Evolutionary conservation across 163 green algal genomes (phyloP).

Genomic region (Coccomyxa subellipsoidea): DNA sequence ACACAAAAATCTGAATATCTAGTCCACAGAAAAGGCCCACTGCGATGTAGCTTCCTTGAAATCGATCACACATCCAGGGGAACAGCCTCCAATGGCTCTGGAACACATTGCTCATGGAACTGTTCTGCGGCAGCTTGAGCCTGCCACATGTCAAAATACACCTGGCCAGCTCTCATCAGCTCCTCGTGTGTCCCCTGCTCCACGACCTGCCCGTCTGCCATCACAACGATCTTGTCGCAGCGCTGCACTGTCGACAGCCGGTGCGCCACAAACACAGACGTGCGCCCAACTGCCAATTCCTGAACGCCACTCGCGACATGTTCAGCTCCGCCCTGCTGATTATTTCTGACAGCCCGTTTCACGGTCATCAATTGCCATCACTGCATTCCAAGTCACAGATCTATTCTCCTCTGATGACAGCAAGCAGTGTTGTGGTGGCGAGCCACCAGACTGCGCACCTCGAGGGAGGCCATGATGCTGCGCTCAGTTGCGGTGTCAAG

Average conservation of each 20-base stretch:
- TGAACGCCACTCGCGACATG: slow-evolving; percentile 66
- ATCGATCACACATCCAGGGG: neutral
- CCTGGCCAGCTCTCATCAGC: slow-evolving; percentile 48
- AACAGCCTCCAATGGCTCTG: neutral
- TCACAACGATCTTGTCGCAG: slow-evolving; percentile 64
- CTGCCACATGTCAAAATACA: slow-evolving; percentile 59
- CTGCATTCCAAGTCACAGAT: neutral
- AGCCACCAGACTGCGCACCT: slow-evolving; percentile 9
- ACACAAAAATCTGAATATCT: too few species aligned
- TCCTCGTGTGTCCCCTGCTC: slow-evolving; percentile 72
- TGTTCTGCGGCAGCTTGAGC: slow-evolving; percentile 38
- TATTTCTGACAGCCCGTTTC: neutral
- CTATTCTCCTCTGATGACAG: too few species aligned
- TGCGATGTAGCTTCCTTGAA: neutral
- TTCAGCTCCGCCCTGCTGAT: neutral
- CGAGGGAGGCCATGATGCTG: slow-evolving; percentile 55
- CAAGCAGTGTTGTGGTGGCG: too few species aligned
- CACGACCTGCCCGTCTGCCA: slow-evolving; percentile 57
- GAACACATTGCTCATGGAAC: neutral
- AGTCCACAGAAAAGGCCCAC: too few species aligned
- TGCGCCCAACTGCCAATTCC: slow-evolving; percentile 75
- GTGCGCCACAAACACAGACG: slow-evolving; percentile 85
- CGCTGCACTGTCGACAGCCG: slow-evolving; percentile 74
- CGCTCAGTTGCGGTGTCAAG: slow-evolving; percentile 86
- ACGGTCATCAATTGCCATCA: neutral